Percentiles rank a stretch among this genome's conserved stretches.
Evolutionary conservation across 176 grass and related monocot species (phyloP).

Genomic region (Musa beccarii): DNA sequence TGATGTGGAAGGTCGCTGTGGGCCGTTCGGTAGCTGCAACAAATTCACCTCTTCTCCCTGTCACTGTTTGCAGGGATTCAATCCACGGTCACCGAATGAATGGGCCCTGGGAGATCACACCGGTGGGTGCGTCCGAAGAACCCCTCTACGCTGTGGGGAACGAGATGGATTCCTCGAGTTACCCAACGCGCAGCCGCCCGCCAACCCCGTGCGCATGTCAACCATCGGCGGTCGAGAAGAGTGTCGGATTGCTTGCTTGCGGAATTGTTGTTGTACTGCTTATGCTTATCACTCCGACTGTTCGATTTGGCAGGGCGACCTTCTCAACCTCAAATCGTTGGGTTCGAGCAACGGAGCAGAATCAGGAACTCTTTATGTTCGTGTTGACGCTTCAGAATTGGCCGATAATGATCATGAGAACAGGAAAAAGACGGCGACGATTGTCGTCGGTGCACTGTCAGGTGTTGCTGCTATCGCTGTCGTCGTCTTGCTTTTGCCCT

Average conservation of each 20-base stretch:
- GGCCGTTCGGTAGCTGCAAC: conserved; percentile 39
- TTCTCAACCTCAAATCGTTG: neutral
- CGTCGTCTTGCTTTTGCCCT: neutral
- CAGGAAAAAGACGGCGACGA: too few relatives aligned
- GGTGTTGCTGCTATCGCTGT: neutral
- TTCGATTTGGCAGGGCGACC: too few relatives aligned
- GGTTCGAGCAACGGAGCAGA: neutral
- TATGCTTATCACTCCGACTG: too few relatives aligned
- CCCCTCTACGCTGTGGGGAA: neutral
- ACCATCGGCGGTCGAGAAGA: neutral
- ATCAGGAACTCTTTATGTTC: neutral
- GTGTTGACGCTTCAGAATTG: neutral
- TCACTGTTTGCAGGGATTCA: conserved; percentile 33
- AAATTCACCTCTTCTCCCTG: conserved; percentile 33
- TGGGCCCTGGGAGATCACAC: conserved; percentile 29
- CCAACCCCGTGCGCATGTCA: neutral
- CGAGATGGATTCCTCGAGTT: too few relatives aligned
- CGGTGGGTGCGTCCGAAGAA: conserved; percentile 24
- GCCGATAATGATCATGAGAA: too few relatives aligned
- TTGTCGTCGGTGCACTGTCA: neutral
- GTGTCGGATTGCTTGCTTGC: neutral
- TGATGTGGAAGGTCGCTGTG: conserved; percentile 41
- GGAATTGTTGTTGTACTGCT: neutral
- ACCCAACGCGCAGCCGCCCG: too few relatives aligned
- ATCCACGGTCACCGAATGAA: conserved; percentile 10